A percentile compares a stretch with the other conserved stretches of the same genome.
Evolutionary conservation across 2,329 filamentous ascomycete species (phyloP).

Genomic region (Fusarium algeriense): DNA sequence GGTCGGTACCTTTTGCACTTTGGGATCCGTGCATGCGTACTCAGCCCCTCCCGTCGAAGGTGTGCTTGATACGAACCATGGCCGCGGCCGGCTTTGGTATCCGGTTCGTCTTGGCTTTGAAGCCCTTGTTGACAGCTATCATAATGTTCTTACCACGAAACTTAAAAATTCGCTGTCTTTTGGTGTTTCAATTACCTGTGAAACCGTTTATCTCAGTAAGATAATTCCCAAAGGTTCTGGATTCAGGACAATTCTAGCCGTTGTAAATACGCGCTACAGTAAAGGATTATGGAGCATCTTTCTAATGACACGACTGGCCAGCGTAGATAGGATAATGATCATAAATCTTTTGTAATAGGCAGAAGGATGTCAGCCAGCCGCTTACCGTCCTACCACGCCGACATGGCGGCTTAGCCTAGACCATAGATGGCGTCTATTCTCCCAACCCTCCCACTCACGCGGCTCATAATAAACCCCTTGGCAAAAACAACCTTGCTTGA

Average conservation of each 20-base stretch:
- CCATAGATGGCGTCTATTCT: constrained; percentile 4
- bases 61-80: neutral
- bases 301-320: neutral
- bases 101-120: too few relatives aligned
- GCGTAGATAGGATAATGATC: neutral
- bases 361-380: constrained; percentile 9
- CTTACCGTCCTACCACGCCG: constrained; percentile 27
- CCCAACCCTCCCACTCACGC: constrained; percentile 1
- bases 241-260: neutral
- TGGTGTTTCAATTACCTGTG: too few relatives aligned
- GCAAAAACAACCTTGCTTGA: neutral
- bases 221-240: too few relatives aligned
- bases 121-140: rapidly evolving
- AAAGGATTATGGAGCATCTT: too few relatives aligned
- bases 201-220: neutral
- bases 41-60: too few relatives aligned
- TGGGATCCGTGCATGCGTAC: neutral
- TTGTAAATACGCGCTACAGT: rapidly evolving
- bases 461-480: constrained; percentile 1
- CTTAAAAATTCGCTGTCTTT: rapidly evolving
- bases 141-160: neutral
- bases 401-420: constrained; percentile 21
- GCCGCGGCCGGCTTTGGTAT: neutral
- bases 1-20: neutral
- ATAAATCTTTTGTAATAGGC: neutral